Base-by-base conservation (phyloP, 768 basidiomycete genomes). In the Boletus edulis region DNA sequence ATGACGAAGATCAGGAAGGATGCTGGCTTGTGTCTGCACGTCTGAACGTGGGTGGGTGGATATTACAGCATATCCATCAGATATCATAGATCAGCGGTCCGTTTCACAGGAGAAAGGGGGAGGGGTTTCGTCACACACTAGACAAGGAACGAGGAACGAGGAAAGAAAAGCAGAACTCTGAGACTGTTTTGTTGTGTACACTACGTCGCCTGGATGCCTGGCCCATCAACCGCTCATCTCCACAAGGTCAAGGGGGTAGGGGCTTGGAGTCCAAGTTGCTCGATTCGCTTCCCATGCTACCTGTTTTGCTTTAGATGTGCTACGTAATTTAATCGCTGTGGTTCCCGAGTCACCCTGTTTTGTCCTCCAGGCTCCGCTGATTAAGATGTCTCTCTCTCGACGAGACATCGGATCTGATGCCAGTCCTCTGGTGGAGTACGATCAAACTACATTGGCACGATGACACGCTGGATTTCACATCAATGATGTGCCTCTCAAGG, bases 1-100 rank as follows among this genome's bases (percentile, higher is more conserved):
- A 96, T 96, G 94, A 95, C 92, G 35, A 92, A 91, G 75, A 74
- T 75, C 55, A 81, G 92, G 68, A 89, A 86, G 66, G 85, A 86
- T 39, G 78, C 79, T 5, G 86, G 87, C 12, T 59, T 83, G 50
- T 82, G 84, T 55, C 53, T 68, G 22, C 70, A 84, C 46, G 68
- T 86, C 43, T 87, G 70, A 75, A 39, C 44, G 42, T 43, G 20
- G 13, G 38, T 44, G 31, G 8, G 27, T 44, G 40, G 20, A 45
- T 34, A 24, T 41, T 29, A 45, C n/a, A 34, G 15, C 24, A 45
- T 39, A 20, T 46, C 24, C n/a, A 18, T 37, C 41, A 17, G 17
- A 53, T 43, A 31, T 18, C 47, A 45, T 18, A 34, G 34, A 22
- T 46, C 38, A 45, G 35, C 22, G 17, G 39, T 35, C 7, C 11